Evolutionary conservation across 202 grass and related monocot species (phyloP).

Genomic region (Schoenoplectus triqueter): DNA sequence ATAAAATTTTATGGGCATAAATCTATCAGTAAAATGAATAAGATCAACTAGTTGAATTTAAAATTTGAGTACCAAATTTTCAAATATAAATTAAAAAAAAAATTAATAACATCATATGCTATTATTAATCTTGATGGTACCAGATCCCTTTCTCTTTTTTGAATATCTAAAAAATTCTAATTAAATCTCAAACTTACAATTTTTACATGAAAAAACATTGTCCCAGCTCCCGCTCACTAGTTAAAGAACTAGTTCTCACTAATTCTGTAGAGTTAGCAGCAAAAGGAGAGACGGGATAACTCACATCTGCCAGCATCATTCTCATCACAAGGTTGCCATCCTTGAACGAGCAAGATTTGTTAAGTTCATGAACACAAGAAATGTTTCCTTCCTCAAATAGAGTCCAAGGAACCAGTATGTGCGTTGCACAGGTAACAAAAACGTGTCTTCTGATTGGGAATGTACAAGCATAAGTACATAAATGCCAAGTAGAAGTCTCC

Average conservation of each 20-base stretch:
- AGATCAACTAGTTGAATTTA: too few relatives aligned
- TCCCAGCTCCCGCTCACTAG: not conserved
- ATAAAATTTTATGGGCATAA: too few relatives aligned
- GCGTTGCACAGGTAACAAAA: not conserved
- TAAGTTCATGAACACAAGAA: not conserved
- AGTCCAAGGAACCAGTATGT: not conserved
- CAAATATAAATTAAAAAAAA: too few relatives aligned
- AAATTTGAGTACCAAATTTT: too few relatives aligned
- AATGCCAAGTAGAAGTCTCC: not conserved
- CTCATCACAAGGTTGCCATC: slow-evolving; percentile 22
- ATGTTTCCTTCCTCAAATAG: not conserved
- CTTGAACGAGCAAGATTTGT: not conserved
- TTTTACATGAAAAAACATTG: not conserved
- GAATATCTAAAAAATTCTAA: not conserved
- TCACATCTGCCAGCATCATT: not conserved
- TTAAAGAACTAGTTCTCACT: not conserved
- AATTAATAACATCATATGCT: too few relatives aligned
- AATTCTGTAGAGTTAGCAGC: slow-evolving; percentile 1
- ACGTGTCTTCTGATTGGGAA: not conserved
- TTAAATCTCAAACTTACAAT: not conserved
- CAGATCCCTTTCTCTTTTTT: too few relatives aligned
- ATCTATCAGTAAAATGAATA: too few relatives aligned
- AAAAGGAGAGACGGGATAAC: not conserved
- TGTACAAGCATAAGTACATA: not conserved
- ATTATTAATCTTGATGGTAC: too few relatives aligned